Conservation (phyloP, 805 yeast genomes). For the Tetrapisispora namnaoensis region DNA sequence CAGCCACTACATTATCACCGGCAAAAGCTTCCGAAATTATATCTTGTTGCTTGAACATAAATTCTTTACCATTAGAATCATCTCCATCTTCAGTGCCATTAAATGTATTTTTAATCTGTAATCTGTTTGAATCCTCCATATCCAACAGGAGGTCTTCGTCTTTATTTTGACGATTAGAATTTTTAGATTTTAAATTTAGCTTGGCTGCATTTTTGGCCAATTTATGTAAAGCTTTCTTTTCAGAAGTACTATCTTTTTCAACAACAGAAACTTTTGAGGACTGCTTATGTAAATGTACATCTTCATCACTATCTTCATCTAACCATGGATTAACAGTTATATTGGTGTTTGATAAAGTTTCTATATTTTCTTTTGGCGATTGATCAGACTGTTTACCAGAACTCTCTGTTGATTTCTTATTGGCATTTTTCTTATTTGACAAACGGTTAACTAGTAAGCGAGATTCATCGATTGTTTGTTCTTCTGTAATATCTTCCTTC, state of each 20-base stretch:
- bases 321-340: conserved; percentile 44
- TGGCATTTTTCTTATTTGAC: conserved; percentile 5
- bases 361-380: background rate
- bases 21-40: conserved; percentile 89
- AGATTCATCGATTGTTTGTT: conserved; percentile 42
- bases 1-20: conserved; percentile 82
- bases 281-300: conserved; percentile 24
- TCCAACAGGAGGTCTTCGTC: conserved; percentile 33
- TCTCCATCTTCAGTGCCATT: conserved; percentile 38
- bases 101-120: conserved; percentile 42
- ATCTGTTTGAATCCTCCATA: conserved; percentile 37
- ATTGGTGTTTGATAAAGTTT: conserved; percentile 10
- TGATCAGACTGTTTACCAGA: conserved; percentile 4
- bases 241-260: conserved; percentile 41
- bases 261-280: conserved; percentile 40
- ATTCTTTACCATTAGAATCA: conserved; percentile 28
- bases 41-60: conserved; percentile 68
- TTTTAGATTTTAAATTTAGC: conserved; percentile 3
- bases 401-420: background rate
- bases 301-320: conserved; percentile 25
- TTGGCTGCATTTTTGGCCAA: conserved; percentile 30
- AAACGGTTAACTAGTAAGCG: conserved; percentile 37
- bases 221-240: conserved; percentile 39
- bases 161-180: conserved; percentile 21
- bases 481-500: conserved; percentile 33